Base-by-base conservation (phyloP, 2,329 filamentous ascomycete genomes). In the Ophiosphaerella narmari region DNA sequence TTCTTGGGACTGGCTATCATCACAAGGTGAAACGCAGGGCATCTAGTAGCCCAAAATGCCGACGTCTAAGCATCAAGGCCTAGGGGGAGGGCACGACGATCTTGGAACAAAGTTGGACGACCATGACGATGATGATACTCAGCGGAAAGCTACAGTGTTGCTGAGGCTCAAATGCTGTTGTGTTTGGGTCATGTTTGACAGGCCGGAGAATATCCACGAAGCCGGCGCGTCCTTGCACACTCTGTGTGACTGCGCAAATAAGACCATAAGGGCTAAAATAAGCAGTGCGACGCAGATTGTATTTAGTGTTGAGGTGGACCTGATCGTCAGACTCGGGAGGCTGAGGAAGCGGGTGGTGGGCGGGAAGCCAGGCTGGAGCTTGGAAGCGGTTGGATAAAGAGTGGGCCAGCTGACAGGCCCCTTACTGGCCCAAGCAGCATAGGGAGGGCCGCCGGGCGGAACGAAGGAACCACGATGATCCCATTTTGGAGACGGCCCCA, bases 381-480 rank as follows among this genome's bases (percentile, higher is more conserved):
- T 29, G 26, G 11, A 29, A 29, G 26, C 26, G 26, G 26, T 29
- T 29, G 6, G 26, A 6, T 29, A 11, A 29, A 21, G 18, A 21
- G 26, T 29, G 26, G 26, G 26, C 26, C 11, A 8, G 11, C 26
- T 11, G 26, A 29, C 26, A 11, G 26, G 26, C 26, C 26, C 26
- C 26, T 29, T 29, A 29, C 26, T 29, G 26, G 26, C 7, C 26
- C 26, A 29, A 29, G 26, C 21, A 13, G 21, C n/a, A 23, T 7
- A 24, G n/a, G 16, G 39, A 18, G 16, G 13, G 36, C 12, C 36
- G 13, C 18, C 18, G 18, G 18, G 26, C 26, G 26, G 26, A 29
- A 29, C 26, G 26, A 29, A 29, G 7, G 26, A 40, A 47, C 51
- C 49, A 49, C 43, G 51, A 31, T 50, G 32, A 57, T 53, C 44